These are phyloP conservation scores for Phyllosticta citribraziliensis DNA, from an alignment of 2,329 filamentous ascomycete genomes.

Conservation along the genomic window DNA sequence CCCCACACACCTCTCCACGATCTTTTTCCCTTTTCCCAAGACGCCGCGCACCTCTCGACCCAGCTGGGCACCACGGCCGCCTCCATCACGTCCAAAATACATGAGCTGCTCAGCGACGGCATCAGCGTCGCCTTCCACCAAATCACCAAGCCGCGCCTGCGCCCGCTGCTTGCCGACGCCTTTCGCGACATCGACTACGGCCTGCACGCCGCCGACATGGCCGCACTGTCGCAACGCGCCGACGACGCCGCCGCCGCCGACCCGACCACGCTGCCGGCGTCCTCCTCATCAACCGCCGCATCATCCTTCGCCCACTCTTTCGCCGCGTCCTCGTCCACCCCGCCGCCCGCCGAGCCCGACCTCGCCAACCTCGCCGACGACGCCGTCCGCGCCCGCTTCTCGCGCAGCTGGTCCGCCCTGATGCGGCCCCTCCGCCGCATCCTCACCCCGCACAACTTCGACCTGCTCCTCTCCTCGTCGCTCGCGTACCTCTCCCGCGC, in stretches of 20 bases:
- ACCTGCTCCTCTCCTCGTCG: constrained; percentile 63
- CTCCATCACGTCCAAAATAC: constrained; percentile 67
- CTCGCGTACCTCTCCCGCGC: constrained; percentile 65
- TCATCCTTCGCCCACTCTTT: constrained; percentile 21
- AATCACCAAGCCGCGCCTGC: constrained; percentile 74
- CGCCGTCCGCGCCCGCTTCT: constrained; percentile 68
- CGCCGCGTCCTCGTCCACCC: constrained; percentile 24
- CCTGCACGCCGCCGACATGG: constrained; percentile 51
- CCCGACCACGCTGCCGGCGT: background rate
- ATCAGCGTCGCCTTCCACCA: constrained; percentile 79
- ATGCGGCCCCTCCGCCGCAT: constrained; percentile 78
- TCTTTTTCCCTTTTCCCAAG: constrained; percentile 71
- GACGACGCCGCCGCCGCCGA: constrained; percentile 11
- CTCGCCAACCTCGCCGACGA: constrained; percentile 38
- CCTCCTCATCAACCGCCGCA: constrained; percentile 4
- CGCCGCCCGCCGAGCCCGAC: constrained; percentile 28
- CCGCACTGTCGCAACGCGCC: constrained; percentile 25
- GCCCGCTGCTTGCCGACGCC: constrained; percentile 74
- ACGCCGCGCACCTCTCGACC: constrained; percentile 59
- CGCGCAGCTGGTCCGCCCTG: constrained; percentile 74
- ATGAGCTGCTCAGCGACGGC: constrained; percentile 74
- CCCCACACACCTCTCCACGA: constrained; percentile 36
- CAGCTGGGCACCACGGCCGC: constrained; percentile 59
- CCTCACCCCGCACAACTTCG: constrained; percentile 67
- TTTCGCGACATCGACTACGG: constrained; percentile 86